Percentiles rank a stretch among this genome's conserved stretches.
Conservation (phyloP, 345 rosid species). For the Aethionema arabicum region DNA sequence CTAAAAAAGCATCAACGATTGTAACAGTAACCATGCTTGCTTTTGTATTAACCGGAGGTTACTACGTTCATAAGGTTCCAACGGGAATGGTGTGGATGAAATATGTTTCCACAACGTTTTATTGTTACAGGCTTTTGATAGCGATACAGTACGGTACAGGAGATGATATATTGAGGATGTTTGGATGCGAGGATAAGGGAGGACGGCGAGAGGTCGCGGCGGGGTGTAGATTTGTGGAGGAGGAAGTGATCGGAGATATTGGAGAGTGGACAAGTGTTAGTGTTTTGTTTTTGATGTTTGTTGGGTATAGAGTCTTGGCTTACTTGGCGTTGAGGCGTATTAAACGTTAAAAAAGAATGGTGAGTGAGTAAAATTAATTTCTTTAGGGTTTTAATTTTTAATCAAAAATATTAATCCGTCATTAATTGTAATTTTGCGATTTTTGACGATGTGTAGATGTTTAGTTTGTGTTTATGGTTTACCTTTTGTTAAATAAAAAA, state of each 20-base stretch:
- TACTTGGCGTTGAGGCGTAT: conserved; percentile 75
- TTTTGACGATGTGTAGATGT: conserved; percentile 16
- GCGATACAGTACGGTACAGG: conserved; percentile 67
- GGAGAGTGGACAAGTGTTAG: conserved; percentile 48
- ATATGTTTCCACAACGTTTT: conserved; percentile 71
- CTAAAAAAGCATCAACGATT: conserved; percentile 83
- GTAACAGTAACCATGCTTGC: conserved; percentile 87
- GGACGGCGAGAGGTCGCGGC: not conserved
- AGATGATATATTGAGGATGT: conserved; percentile 38
- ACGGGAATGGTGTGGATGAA: conserved; percentile 72
- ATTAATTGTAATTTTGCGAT: conserved; percentile 27
- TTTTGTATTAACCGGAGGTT: conserved; percentile 82
- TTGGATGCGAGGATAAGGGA: conserved; percentile 46
- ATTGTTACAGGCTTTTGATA: conserved; percentile 64
- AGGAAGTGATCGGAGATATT: conserved; percentile 66
- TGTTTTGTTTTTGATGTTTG: conserved; percentile 60
- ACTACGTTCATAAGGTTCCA: conserved; percentile 80
- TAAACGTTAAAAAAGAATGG: conserved; percentile 32
- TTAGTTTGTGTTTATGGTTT: conserved; percentile 18
- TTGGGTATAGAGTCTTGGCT: conserved; percentile 79
- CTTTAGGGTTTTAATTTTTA: conserved; percentile 10
- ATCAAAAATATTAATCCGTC: conserved; percentile 15
- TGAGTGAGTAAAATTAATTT: conserved; percentile 33
- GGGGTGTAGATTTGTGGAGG: conserved; percentile 60
- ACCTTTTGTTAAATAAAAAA: conserved; percentile 22